Evolutionary conservation across 176 grass and related monocot genomes (phyloP), one percentile per base, ranked within the genome.

Genomic region (Neostapfia colusana): DNA sequence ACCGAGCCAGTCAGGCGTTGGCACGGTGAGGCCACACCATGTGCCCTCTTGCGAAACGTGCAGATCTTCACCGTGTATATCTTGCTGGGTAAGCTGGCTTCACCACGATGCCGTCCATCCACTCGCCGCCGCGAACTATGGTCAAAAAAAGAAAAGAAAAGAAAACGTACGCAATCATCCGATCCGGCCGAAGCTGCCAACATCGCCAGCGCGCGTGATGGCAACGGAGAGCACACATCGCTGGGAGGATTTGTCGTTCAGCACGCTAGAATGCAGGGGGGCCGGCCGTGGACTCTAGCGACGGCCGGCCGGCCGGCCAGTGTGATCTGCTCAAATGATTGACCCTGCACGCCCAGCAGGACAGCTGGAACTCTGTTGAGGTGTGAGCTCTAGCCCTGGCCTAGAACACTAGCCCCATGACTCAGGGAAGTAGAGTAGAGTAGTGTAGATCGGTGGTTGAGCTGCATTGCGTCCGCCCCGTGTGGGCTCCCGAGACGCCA

Each of bases 211-310:
- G 35, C 7, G 36, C 58, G 28, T 10, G 82, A 84, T 36, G 27
- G 75, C 83, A 61, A 79, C 38, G 67, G 45, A 15, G 31, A 54
- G 10, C 73, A n/a, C n/a, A n/a, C n/a, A 76, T 69, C 37, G 81
- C 81, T 77, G 81, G 81, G 64, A 28, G 41, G 73, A 27, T 62
- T 43, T 24, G 82, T 43, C 73, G 65, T 84, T 37, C 42, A 70
- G 72, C 42, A 8, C 55, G 15, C 55, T 24, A 40, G 73, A 51
- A 44, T 56, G 35, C 72, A 81, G n/a, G 10, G 1, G 17, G 0
- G 13, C 37, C 75, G 0, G 13, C 37, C 75, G 13, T 65, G 75
- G 27, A 51, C 46, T n/a, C 58, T 45, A 79, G 59, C 23, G 70
- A 16, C 34, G 53, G 12, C 16, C 25, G 27, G 54, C n/a, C 34